phyloP scores from a whole-genome alignment of 163 green algal genomes.

The Prototheca cutis region DNA sequence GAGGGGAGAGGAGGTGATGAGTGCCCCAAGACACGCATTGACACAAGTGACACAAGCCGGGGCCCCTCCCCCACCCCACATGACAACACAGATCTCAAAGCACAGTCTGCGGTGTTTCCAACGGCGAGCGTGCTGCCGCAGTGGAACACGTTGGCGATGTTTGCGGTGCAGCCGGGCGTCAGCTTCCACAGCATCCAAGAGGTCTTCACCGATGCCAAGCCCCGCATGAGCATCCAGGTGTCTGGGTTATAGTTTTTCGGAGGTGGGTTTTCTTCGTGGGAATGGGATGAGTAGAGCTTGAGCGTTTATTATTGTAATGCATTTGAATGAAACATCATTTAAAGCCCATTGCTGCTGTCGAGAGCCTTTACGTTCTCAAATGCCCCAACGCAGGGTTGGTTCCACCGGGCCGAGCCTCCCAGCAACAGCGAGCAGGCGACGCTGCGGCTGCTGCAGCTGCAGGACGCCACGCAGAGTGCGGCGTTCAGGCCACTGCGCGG shows the following conservation, averaged over 20 bases:
- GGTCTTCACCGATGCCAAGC: constrained; percentile 52
- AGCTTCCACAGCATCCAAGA: constrained; percentile 75
- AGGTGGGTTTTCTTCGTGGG: too few relatives aligned
- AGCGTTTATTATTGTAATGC: too few relatives aligned
- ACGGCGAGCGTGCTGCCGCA: constrained; percentile 43
- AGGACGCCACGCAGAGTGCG: constrained; percentile 5
- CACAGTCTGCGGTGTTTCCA: constrained; percentile 47
- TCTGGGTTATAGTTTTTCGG: too few relatives aligned
- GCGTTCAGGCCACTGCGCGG: background rate
- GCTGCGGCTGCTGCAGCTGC: constrained; percentile 59
- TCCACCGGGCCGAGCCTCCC: constrained; percentile 47
- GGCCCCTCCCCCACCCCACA: background rate
- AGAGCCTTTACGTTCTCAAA: too few relatives aligned
- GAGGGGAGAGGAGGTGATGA: too few relatives aligned
- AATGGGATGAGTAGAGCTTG: too few relatives aligned
- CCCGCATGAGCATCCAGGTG: constrained; percentile 56
- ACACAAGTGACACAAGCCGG: too few relatives aligned
- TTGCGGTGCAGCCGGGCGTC: constrained; percentile 66
- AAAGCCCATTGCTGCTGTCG: too few relatives aligned
- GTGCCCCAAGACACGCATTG: too few relatives aligned
- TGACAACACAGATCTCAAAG: background rate
- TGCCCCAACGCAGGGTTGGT: constrained; percentile 60
- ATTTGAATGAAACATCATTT: too few relatives aligned
- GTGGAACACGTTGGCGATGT: constrained; percentile 85
- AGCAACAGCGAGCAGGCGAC: constrained; percentile 42